Evolutionary conservation across 139 green algal species (phyloP).

Genomic region (Gonium pectorale): DNA sequence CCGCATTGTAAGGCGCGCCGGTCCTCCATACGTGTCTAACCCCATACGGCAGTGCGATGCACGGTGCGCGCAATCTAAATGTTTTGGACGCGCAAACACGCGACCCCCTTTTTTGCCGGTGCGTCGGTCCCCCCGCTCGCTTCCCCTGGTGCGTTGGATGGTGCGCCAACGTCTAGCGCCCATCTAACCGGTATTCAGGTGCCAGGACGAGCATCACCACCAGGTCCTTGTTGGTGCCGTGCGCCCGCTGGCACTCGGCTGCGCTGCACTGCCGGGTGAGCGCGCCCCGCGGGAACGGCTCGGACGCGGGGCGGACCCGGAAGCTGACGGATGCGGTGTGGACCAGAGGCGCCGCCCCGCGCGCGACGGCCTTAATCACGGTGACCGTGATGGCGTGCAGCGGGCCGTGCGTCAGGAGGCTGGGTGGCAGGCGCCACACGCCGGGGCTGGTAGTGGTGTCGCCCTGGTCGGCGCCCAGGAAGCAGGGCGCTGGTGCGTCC

Average conservation of each 20-base stretch:
- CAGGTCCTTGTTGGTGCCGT: no score
- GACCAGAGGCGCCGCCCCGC: background rate
- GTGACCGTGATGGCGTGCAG: conserved; percentile 6
- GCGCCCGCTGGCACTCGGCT: background rate
- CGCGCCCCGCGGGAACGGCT: background rate
- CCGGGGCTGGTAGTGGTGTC: background rate
- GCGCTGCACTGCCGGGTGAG: background rate
- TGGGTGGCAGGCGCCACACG: background rate
- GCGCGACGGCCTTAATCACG: background rate
- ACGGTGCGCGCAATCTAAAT: no score
- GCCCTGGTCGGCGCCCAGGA: background rate
- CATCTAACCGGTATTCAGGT: no score
- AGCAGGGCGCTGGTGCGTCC: conserved; percentile 30
- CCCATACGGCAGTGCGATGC: no score
- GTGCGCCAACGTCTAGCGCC: no score
- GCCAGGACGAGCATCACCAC: no score
- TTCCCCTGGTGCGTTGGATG: no score
- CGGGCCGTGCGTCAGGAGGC: background rate
- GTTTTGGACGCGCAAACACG: no score
- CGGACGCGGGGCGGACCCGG: background rate
- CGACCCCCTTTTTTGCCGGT: no score
- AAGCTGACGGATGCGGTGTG: background rate
- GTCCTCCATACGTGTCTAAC: no score
- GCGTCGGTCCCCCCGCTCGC: no score
- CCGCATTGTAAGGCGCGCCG: no score